Evolutionary conservation across 257 asterid species (phyloP).

Genomic region (Solanum pennellii): DNA sequence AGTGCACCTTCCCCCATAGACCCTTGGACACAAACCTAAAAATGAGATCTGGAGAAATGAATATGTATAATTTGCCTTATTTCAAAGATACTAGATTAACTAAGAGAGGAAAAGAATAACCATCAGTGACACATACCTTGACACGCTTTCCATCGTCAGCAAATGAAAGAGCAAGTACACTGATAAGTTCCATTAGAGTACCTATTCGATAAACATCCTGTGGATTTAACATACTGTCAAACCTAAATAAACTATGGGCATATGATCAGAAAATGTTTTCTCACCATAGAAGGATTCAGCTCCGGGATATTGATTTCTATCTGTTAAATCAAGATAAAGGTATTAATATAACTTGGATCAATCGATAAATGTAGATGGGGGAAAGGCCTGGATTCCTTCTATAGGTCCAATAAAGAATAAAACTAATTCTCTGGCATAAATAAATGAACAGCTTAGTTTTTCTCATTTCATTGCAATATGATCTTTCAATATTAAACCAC

Average conservation of each 20-base stretch:
- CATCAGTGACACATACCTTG: slow-evolving; percentile 31
- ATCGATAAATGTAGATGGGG: not conserved
- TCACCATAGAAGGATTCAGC: slow-evolving; percentile 94
- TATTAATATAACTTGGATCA: not conserved
- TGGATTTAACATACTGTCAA: slow-evolving; percentile 26
- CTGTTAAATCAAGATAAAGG: slow-evolving; percentile 28
- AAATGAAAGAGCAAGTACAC: slow-evolving; percentile 76
- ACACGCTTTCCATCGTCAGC: slow-evolving; percentile 95
- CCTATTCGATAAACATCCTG: slow-evolving; percentile 99
- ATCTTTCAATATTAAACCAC: not conserved
- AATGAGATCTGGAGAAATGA: slow-evolving; percentile 1
- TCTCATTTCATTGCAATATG: not conserved
- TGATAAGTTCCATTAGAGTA: slow-evolving; percentile 90
- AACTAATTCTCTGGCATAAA: not conserved
- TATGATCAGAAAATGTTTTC: slow-evolving; percentile 1
- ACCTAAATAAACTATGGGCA: slow-evolving; percentile 7
- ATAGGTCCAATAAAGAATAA: not conserved
- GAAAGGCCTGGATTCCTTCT: not conserved
- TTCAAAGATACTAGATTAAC: not conserved
- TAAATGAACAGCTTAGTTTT: not conserved
- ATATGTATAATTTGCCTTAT: not conserved
- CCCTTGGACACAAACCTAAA: slow-evolving; percentile 94
- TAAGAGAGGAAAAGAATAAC: not conserved
- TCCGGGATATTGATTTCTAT: slow-evolving; percentile 93
- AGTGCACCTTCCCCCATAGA: slow-evolving; percentile 94